Percentiles rank a stretch among this genome's conserved stretches.
These are phyloP conservation scores for Brassica incana DNA, from an alignment of 345 rosid genomes.

Conservation along the genomic window DNA sequence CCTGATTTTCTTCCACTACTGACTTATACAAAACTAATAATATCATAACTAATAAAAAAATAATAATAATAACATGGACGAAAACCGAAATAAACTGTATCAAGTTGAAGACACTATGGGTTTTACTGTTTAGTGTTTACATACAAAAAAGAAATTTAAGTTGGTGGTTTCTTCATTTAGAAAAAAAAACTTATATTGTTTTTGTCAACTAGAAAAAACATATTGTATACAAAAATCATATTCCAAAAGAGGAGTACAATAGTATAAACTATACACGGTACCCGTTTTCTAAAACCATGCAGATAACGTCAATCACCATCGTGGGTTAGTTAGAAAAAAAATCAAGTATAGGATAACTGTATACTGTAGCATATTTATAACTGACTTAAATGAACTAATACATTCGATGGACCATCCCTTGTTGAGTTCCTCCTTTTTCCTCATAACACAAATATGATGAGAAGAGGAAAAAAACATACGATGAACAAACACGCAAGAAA, in stretches of 20 bases:
- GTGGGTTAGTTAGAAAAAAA: not conserved
- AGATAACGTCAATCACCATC: conserved; percentile 3
- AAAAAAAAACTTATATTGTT: no score
- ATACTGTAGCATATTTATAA: not conserved
- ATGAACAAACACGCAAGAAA: conserved; percentile 24
- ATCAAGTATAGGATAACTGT: not conserved
- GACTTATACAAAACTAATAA: no score
- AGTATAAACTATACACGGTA: not conserved
- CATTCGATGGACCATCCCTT: not conserved
- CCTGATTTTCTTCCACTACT: no score
- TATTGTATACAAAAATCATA: no score
- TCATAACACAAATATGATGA: not conserved
- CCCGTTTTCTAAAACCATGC: not conserved
- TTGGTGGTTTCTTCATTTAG: no score
- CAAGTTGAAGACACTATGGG: no score
- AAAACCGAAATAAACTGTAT: no score
- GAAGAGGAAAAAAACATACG: not conserved
- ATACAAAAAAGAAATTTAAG: no score
- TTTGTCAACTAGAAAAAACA: no score
- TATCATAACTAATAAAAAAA: no score
- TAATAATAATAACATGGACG: no score
- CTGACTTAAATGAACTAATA: not conserved
- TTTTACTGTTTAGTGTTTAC: no score
- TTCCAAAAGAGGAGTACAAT: not conserved
- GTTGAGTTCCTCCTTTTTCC: not conserved